phyloP scores from a whole-genome alignment of 306 rosid species.

The Cotoneaster glaucophyllus region DNA sequence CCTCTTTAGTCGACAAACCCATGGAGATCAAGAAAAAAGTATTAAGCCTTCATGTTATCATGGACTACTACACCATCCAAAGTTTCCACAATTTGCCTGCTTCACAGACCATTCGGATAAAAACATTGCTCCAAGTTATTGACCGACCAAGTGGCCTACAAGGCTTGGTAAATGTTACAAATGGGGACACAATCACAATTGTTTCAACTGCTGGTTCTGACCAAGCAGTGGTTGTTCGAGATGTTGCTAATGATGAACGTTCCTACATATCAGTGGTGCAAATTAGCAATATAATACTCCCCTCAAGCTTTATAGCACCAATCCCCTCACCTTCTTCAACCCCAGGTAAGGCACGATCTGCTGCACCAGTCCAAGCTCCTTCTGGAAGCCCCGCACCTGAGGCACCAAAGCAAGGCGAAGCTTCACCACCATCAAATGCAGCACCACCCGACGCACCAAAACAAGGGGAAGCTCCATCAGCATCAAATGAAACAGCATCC shows the following conservation, averaged over 20 bases:
- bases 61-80: constrained; percentile 18
- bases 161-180: constrained; percentile 25
- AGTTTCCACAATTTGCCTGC: constrained; percentile 4
- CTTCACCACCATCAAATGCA: too few species aligned
- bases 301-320: neutral
- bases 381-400: neutral
- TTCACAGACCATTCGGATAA: neutral
- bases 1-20: constrained; percentile 25
- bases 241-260: neutral
- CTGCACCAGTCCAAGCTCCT: neutral
- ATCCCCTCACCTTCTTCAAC: neutral
- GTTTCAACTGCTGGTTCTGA: constrained; percentile 6
- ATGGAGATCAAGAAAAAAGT: constrained; percentile 24
- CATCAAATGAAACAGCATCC: neutral
- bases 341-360: neutral
- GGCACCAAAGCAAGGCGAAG: too few species aligned
- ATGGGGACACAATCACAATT: neutral
- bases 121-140: constrained; percentile 20
- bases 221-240: neutral
- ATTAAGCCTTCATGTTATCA: constrained; percentile 31
- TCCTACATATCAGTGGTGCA: neutral
- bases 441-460: too few species aligned
- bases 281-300: neutral
- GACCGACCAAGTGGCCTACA: constrained; percentile 16
- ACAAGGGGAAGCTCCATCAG: neutral